phyloP scores from a whole-genome alignment of 129 eudicot genomes.

The Tanacetum coccineum region DNA sequence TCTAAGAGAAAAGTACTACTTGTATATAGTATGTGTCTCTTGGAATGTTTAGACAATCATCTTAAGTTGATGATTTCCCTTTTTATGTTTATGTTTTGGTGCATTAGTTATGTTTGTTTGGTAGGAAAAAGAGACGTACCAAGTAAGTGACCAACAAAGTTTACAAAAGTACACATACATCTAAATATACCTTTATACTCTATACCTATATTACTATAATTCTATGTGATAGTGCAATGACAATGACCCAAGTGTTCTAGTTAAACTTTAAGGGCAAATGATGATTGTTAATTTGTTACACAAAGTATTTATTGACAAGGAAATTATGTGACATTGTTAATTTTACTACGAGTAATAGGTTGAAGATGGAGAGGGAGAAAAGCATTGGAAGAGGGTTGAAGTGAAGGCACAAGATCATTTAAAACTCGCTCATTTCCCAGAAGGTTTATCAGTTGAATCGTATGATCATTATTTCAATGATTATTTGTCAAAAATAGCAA shows the following conservation, averaged over 20 bases:
- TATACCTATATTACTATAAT: neutral
- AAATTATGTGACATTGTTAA: neutral
- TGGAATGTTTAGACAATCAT: too few species aligned
- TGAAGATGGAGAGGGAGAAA: slow-evolving; percentile 35
- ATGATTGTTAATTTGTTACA: too few species aligned
- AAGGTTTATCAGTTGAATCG: slow-evolving; percentile 28
- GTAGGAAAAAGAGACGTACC: slow-evolving; percentile 1
- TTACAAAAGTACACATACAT: neutral
- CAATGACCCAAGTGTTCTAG: neutral
- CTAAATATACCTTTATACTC: neutral
- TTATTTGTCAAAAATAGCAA: slow-evolving; percentile 43
- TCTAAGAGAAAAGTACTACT: too few species aligned
- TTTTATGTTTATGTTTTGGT: slow-evolving; percentile 4
- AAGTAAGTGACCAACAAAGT: slow-evolving; percentile 1
- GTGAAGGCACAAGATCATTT: slow-evolving; percentile 52
- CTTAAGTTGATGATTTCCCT: neutral
- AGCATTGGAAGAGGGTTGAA: slow-evolving; percentile 58
- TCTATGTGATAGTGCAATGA: slow-evolving; percentile 3
- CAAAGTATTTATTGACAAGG: neutral
- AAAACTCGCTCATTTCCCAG: slow-evolving; percentile 38
- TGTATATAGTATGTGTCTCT: too few species aligned
- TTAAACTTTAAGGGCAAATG: neutral
- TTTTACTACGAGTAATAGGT: slow-evolving; percentile 29
- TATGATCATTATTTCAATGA: slow-evolving; percentile 39
- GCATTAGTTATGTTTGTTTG: neutral